Conservation (phyloP, 176 grass and related monocot genomes). For the Tillandsia leiboldiana region DNA sequence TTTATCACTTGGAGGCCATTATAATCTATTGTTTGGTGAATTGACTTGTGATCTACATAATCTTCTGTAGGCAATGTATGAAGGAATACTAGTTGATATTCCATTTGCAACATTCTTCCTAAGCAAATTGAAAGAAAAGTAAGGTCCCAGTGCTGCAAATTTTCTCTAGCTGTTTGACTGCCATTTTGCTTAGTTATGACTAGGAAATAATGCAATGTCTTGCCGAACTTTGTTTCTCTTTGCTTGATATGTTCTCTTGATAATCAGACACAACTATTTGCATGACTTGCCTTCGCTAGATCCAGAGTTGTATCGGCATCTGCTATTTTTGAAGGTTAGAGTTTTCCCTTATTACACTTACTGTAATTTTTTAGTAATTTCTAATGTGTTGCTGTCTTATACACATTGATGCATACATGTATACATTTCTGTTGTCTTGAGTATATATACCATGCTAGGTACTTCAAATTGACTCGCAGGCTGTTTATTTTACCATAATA, state of each 20-base stretch:
- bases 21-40: too few relatives aligned
- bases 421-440: too few relatives aligned
- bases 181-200: not conserved
- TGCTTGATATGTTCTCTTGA: conserved; percentile 21
- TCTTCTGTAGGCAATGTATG: conserved; percentile 60
- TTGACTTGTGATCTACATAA: not conserved
- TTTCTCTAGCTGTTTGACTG: not conserved
- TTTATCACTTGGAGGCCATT: not conserved
- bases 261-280: conserved; percentile 80
- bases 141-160: not conserved
- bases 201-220: not conserved
- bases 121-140: conserved; percentile 97
- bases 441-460: too few relatives aligned
- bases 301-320: conserved; percentile 91
- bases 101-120: conserved; percentile 97
- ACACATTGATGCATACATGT: too few relatives aligned
- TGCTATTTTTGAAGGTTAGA: conserved; percentile 89
- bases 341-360: not conserved
- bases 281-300: conserved; percentile 96
- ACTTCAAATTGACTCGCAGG: too few relatives aligned
- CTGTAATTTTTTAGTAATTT: not conserved
- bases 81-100: conserved; percentile 94
- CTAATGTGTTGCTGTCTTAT: too few relatives aligned
- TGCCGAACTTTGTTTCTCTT: not conserved
- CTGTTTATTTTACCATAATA: too few relatives aligned